Evolutionary conservation across 768 basidiomycete species (phyloP), one percentile per base, ranked within the genome.

Genomic region (Mycena venus): DNA sequence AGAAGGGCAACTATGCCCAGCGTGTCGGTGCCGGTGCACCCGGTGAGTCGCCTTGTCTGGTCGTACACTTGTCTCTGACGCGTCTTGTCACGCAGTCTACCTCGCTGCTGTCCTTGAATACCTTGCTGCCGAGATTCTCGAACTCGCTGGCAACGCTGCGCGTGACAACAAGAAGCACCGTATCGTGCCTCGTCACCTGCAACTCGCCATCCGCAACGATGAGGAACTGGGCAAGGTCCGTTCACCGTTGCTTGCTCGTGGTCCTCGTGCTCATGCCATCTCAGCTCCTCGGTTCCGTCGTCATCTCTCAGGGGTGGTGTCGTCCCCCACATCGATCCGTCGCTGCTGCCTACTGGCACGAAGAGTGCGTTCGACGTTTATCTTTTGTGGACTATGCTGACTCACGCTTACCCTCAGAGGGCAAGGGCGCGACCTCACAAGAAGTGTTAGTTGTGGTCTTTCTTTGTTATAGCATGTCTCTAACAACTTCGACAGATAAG

Each of bases 201-300:
- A 95, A 82, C 91, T 95, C 70, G 94, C 94, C 74, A 94, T 95
- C 83, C 90, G 94, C 74, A 93, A 94, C 84, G 93, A 94, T 74
- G 93, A 94, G 80, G 93, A 92, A 90, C 19, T 72, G 40, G 70
- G 70, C 62, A 65, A 66, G 58, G 70, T 72, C 10, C 44, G 70
- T 44, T 25, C 12, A 4, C n/a, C 56, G 51, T 29, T 31, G 32
- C n/a, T 23, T 55, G 21, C 23, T 62, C 21, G 3, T n/a, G n/a
- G n/a, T 27, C 15, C 44, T 66, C 29, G 8, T 25, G 27, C 64
- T 70, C 64, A 66, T 66, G 15, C 34, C 56, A 36, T 21, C 23
- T 9, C 51, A 72, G 70, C 63, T 72, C 42, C 70, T 72, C 32
- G 70, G 70, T 23, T 65, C 62, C 11, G 70, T 72, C 12, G 70